Percentiles rank a stretch among this genome's conserved stretches.
These are phyloP conservation scores for Sonneratia alba DNA, from an alignment of 345 rosid species.

Conservation along the genomic window DNA sequence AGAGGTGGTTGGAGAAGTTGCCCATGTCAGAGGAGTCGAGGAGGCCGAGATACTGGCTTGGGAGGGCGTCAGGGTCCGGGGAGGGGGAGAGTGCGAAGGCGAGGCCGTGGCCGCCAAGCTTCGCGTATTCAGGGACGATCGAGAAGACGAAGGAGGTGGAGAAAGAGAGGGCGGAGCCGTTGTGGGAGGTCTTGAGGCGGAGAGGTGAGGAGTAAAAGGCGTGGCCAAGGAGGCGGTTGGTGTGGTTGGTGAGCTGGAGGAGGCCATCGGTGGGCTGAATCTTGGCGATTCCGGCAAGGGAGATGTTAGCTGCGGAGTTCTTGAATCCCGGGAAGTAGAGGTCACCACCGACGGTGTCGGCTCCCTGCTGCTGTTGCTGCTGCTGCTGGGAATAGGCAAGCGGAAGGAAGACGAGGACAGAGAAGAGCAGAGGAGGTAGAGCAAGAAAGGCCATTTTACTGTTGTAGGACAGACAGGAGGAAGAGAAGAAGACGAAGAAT, in stretches of 20 bases:
- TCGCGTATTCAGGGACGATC: conserved; percentile 52
- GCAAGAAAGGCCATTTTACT: neutral
- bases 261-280: conserved; percentile 41
- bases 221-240: conserved; percentile 47
- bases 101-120: conserved; percentile 77
- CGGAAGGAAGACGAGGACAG: conserved; percentile 11
- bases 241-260: conserved; percentile 48
- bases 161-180: conserved; percentile 47
- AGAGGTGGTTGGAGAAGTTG: conserved; percentile 42
- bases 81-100: conserved; percentile 63
- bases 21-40: conserved; percentile 47
- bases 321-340: conserved; percentile 46
- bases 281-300: conserved; percentile 42
- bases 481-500: neutral
- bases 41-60: conserved; percentile 77
- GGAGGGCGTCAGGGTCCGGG: conserved; percentile 28
- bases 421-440: neutral
- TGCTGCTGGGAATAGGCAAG: conserved; percentile 20
- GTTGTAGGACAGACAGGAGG: neutral
- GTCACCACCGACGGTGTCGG: conserved; percentile 7
- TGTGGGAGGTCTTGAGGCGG: conserved; percentile 42
- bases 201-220: conserved; percentile 58
- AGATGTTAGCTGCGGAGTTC: conserved; percentile 21
- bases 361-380: neutral
- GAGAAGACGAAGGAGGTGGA: conserved; percentile 71